Percentiles rank a stretch among this genome's conserved stretches.
Conservation (phyloP, 2,329 filamentous ascomycete species). For the Penicillium griseofulvum region DNA sequence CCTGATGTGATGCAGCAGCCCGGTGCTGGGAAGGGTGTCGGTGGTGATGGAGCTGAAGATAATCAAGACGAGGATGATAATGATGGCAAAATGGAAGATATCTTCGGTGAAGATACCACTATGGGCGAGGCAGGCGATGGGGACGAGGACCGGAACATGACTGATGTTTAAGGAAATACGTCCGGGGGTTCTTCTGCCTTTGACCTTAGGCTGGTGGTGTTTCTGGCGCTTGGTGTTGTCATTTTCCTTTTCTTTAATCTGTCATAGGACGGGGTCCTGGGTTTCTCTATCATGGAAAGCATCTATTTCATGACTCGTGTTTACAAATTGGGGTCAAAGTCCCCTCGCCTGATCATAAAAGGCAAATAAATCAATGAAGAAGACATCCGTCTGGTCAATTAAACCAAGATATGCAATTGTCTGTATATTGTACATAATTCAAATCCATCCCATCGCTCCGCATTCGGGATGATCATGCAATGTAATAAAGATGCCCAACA, state of each 20-base stretch:
- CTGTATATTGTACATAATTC: slow-evolving; percentile 25
- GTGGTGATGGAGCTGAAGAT: slow-evolving; percentile 35
- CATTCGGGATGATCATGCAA: slow-evolving; percentile 19
- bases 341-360: neutral
- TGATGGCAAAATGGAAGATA: slow-evolving; percentile 50
- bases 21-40: slow-evolving; percentile 27
- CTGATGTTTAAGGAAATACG: slow-evolving; percentile 34
- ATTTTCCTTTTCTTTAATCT: neutral
- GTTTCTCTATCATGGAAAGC: neutral
- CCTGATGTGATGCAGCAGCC: slow-evolving; percentile 18
- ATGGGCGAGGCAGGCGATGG: slow-evolving; percentile 39
- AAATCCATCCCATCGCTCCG: slow-evolving; percentile 15
- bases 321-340: neutral
- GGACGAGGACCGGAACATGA: slow-evolving; percentile 45
- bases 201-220: slow-evolving; percentile 13
- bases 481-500: slow-evolving; percentile 19
- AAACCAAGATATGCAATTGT: slow-evolving; percentile 14
- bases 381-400: slow-evolving; percentile 11
- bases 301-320: neutral
- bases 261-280: neutral
- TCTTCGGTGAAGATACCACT: slow-evolving; percentile 45
- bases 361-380: slow-evolving; percentile 1
- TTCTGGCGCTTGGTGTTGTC: slow-evolving; percentile 19
- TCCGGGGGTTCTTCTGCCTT: neutral
- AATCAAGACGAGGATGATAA: slow-evolving; percentile 43